phyloP scores from a whole-genome alignment of 2,329 filamentous ascomycete genomes.

The Rhinocladiella mackenziei region DNA sequence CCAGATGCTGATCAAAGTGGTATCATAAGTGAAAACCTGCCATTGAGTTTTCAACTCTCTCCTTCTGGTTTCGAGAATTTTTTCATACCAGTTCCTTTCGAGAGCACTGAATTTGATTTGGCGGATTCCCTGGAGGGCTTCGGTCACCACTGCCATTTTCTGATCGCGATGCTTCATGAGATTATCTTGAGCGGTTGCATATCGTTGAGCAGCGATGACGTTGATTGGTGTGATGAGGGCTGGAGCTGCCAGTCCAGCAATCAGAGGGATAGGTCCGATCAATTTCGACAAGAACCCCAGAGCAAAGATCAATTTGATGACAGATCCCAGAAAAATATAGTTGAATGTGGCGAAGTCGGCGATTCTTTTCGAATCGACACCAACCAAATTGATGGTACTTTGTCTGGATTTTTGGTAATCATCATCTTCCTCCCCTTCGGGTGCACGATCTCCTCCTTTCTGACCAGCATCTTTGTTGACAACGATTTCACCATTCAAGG shows the following conservation, averaged over 20 bases:
- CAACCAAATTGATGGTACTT: slow-evolving; percentile 71
- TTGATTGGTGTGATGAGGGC: slow-evolving; percentile 65
- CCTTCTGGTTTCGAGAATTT: slow-evolving; percentile 61
- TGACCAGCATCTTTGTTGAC: slow-evolving; percentile 34
- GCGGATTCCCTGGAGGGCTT: slow-evolving; percentile 72
- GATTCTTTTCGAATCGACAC: slow-evolving; percentile 68
- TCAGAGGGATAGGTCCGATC: slow-evolving; percentile 66
- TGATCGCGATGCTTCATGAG: slow-evolving; percentile 73
- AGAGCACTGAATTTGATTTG: slow-evolving; percentile 82
- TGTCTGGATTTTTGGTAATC: slow-evolving; percentile 59
- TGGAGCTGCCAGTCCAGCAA: slow-evolving; percentile 63
- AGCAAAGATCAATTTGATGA: slow-evolving; percentile 62
- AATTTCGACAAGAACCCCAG: slow-evolving; percentile 64
- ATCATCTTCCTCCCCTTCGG: slow-evolving; percentile 49
- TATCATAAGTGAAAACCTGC: slow-evolving; percentile 62
- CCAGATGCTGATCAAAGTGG: slow-evolving; percentile 63
- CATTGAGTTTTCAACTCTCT: slow-evolving; percentile 65
- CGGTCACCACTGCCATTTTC: slow-evolving; percentile 71
- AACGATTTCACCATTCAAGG: slow-evolving; percentile 30
- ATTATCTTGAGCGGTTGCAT: slow-evolving; percentile 61
- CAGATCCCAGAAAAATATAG: slow-evolving; percentile 59
- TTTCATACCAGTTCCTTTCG: slow-evolving; percentile 69
- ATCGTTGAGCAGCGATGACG: slow-evolving; percentile 61
- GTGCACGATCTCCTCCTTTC: slow-evolving; percentile 35
- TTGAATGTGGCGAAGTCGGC: slow-evolving; percentile 65